Percentiles rank a stretch among this genome's conserved stretches.
Conservation (phyloP, 257 asterid genomes). For the Verbena officinalis region DNA sequence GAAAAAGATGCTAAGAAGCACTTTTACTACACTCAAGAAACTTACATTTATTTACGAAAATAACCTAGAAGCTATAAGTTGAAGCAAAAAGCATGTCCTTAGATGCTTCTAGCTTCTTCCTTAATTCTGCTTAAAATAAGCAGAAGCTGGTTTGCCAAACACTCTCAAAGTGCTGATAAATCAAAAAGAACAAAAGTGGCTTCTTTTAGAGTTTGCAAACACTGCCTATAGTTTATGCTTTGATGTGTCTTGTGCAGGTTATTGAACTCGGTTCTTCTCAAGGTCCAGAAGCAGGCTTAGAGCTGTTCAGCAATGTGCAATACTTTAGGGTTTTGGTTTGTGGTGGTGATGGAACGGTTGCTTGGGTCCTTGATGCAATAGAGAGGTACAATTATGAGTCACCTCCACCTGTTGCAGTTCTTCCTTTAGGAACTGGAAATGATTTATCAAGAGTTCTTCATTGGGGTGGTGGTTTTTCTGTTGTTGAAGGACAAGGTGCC, state of each 20-base stretch:
- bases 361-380: slow-evolving; percentile 90
- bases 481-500: slow-evolving; percentile 77
- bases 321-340: slow-evolving; percentile 82
- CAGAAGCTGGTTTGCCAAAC: no score
- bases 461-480: slow-evolving; percentile 87
- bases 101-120: no score
- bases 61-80: no score
- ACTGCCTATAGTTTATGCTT: slow-evolving; percentile 31
- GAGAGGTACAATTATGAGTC: slow-evolving; percentile 68
- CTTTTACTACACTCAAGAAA: no score
- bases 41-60: no score
- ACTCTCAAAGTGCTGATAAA: no score
- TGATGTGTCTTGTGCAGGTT: slow-evolving; percentile 47
- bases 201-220: no score
- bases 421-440: slow-evolving; percentile 92
- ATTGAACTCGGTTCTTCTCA: slow-evolving; percentile 71
- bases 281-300: slow-evolving; percentile 85
- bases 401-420: slow-evolving; percentile 89
- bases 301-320: slow-evolving; percentile 61
- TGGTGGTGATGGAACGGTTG: slow-evolving; percentile 94
- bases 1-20: no score
- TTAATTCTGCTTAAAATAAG: no score
- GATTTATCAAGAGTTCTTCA: slow-evolving; percentile 78
- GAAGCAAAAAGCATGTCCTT: no score
- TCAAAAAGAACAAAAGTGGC: no score